Evolutionary conservation across 2,329 filamentous ascomycete genomes (phyloP).

Genomic region (Colletotrichum melonis): DNA sequence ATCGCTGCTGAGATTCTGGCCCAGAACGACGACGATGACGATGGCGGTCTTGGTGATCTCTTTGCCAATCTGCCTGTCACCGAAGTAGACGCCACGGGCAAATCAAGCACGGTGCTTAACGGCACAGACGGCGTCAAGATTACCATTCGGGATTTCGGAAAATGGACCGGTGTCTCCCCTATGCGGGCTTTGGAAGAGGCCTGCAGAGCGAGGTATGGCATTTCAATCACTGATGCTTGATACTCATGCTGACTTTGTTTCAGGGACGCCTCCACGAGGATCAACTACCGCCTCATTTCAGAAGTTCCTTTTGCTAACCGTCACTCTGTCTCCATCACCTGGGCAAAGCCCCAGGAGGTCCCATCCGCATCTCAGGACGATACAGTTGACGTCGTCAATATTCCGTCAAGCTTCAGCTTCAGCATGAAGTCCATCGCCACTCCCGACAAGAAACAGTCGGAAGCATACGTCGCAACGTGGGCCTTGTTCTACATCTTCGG

Average conservation of each 20-base stretch:
- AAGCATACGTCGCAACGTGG: conserved; percentile 84
- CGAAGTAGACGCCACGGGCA: conserved; percentile 70
- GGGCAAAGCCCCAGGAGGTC: conserved; percentile 78
- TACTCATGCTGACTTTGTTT: conserved; percentile 7
- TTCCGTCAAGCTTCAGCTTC: conserved; percentile 69
- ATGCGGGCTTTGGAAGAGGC: conserved; percentile 84
- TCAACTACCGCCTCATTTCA: conserved; percentile 78
- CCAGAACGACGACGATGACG: conserved; percentile 65
- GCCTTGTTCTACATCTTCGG: conserved; percentile 86
- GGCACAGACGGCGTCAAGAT: conserved; percentile 65
- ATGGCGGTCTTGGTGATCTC: conserved; percentile 64
- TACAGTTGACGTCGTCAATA: conserved; percentile 54
- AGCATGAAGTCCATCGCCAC: conserved; percentile 82
- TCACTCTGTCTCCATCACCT: conserved; percentile 79
- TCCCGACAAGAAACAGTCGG: conserved; percentile 82
- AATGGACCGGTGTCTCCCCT: conserved; percentile 81
- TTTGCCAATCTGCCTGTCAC: conserved; percentile 71
- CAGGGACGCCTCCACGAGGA: conserved; percentile 76
- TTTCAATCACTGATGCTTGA: background rate
- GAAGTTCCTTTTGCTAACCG: conserved; percentile 80
- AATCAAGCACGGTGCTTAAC: conserved; percentile 66
- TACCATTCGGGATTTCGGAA: conserved; percentile 84
- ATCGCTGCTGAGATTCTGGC: conserved; percentile 70
- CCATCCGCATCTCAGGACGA: conserved; percentile 50
- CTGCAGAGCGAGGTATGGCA: conserved; percentile 78